Evolutionary conservation across 495 filamentous ascomycete species (phyloP), one percentile per base, ranked within the genome.

Genomic region (Neurospora tetrasperma): DNA sequence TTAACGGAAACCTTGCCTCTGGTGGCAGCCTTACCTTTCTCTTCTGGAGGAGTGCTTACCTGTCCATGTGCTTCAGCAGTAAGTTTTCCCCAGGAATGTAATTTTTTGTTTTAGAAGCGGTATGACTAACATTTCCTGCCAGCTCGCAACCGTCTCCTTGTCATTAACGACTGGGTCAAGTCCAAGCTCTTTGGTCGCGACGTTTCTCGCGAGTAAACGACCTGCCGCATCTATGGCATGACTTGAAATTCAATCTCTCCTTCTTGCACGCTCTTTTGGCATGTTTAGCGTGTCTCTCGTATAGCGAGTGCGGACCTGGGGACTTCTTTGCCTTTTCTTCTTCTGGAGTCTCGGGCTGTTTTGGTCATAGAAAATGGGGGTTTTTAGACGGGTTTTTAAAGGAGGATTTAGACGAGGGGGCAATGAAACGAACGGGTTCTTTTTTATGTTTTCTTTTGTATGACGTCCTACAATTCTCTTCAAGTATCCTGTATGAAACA

Each of bases 21-120:
- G 92, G 93, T 78, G 93, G 93, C 79, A 91, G 89, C 77, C 84
- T 94, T 80, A 94, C 91, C 70, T 93, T 90, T 79, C 89, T 98
- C 76, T 98, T 99, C 89, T 99, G 96, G 96, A 88, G 93, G 82
- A 94, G 91, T 80, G 96, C 96, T 70, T 99, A 99, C 82, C 85
- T 99, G 83, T 96, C 91, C 88, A 99, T 99, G 96, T 98, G 94
- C 89, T 99, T 98, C 82, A 97, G 94, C 88, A 93, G 93, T 93
- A 88, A 87, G 92, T 90, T 77, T 74, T 70, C 71, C 71, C 39
- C 23, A 35, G 10, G 23, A 48, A 62, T 69, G 1, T 68, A 40
- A 72, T 39, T 39, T 2, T 70, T 35, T 20, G 59, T 59, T 9
- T 31, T 0, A 39, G 16, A 8, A 23, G 41, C 27, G 2, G 20